Percentiles rank a stretch among this genome's conserved stretches.
Evolutionary conservation across 768 basidiomycete genomes (phyloP).

Genomic region (Russula lepida): DNA sequence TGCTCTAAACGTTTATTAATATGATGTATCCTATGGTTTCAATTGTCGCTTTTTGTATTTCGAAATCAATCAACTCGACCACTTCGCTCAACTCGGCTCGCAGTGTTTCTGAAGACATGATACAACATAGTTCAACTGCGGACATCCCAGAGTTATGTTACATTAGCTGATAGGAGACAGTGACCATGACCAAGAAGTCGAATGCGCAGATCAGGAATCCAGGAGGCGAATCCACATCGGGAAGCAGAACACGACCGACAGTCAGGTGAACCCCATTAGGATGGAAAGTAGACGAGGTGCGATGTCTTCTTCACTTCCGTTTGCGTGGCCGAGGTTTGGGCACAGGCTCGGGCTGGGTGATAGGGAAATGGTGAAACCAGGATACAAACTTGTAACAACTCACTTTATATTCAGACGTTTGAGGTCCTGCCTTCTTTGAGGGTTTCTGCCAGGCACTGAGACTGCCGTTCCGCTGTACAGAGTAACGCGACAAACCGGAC

Average conservation of each 20-base stretch:
- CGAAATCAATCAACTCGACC: not conserved
- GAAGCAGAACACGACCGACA: not conserved
- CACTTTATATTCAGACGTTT: conserved; percentile 9
- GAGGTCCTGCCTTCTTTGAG: not conserved
- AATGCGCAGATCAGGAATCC: not conserved
- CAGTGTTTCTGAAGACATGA: not conserved
- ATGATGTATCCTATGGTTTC: not conserved
- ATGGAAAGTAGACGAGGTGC: not conserved
- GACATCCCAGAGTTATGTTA: not conserved
- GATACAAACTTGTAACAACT: not conserved
- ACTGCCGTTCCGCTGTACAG: not conserved
- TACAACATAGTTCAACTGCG: not conserved
- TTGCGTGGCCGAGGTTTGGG: conserved; percentile 15
- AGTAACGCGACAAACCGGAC: conserved; percentile 5
- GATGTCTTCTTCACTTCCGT: conserved; percentile 1
- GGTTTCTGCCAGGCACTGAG: conserved; percentile 5
- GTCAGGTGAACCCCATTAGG: not conserved
- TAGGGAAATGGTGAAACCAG: not conserved
- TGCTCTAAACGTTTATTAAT: conserved; percentile 5
- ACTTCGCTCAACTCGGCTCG: not conserved
- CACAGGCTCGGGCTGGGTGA: conserved; percentile 8
- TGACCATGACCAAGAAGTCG: not conserved
- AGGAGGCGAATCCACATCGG: not conserved
- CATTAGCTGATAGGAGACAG: not conserved
- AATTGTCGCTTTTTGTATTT: not conserved